Evolutionary conservation across 257 asterid genomes (phyloP).

Genomic region (Voacanga thouarsii): DNA sequence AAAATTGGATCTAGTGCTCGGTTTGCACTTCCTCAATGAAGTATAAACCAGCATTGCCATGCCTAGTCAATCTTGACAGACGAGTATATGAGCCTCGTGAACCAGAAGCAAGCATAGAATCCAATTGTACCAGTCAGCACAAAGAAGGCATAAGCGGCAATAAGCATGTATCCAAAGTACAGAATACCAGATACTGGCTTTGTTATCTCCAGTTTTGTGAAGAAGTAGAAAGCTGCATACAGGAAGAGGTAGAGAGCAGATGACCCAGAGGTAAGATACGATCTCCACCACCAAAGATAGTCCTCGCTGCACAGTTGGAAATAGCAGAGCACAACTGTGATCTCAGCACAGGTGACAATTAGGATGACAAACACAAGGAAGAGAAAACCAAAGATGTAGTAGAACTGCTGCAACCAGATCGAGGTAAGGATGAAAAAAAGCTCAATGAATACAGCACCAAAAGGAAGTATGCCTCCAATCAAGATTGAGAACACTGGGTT

Average conservation of each 20-base stretch:
- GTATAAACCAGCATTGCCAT: background rate
- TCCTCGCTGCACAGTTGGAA: conserved; percentile 97
- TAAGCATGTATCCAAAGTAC: conserved; percentile 87
- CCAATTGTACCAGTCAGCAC: conserved; percentile 89
- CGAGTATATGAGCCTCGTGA: conserved; percentile 86
- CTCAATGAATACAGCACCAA: conserved; percentile 92
- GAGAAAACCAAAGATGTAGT: conserved; percentile 86
- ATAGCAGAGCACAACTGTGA: conserved; percentile 81
- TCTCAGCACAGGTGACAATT: conserved; percentile 82
- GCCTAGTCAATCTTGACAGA: conserved; percentile 80
- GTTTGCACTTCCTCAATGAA: conserved; percentile 9
- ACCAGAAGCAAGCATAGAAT: conserved; percentile 84
- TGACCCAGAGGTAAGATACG: conserved; percentile 79
- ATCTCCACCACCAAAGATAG: conserved; percentile 95
- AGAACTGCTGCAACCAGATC: conserved; percentile 87
- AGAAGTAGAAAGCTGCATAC: conserved; percentile 78
- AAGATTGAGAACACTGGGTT: conserved; percentile 71
- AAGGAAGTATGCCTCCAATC: conserved; percentile 88
- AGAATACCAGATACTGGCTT: conserved; percentile 74
- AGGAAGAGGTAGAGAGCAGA: conserved; percentile 81
- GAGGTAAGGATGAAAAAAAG: conserved; percentile 87
- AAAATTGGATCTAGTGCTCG: background rate
- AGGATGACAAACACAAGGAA: conserved; percentile 77
- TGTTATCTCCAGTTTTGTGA: conserved; percentile 84
- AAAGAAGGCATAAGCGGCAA: conserved; percentile 77